phyloP scores from a whole-genome alignment of 2,329 filamentous ascomycete species.

The Cladophialophora carrionii region DNA sequence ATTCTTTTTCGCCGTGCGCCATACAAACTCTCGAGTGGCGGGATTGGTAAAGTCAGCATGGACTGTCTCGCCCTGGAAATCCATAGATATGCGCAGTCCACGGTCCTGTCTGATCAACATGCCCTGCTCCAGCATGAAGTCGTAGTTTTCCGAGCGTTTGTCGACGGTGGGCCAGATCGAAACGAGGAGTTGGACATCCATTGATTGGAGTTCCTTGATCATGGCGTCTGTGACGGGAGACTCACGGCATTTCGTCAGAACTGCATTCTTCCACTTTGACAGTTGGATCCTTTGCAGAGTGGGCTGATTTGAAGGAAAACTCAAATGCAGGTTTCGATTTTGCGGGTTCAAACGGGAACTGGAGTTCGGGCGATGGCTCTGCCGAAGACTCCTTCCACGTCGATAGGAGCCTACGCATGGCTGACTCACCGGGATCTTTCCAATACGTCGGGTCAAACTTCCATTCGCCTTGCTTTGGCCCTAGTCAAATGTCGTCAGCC shows the following conservation, averaged over 20 bases:
- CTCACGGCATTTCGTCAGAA: slow-evolving; percentile 23
- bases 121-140: slow-evolving; percentile 64
- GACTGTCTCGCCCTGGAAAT: slow-evolving; percentile 62
- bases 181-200: slow-evolving; percentile 69
- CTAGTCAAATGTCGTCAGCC: slow-evolving; percentile 6
- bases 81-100: slow-evolving; percentile 62
- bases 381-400: slow-evolving; percentile 29
- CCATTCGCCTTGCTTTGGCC: slow-evolving; percentile 69
- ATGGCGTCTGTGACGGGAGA: slow-evolving; percentile 56
- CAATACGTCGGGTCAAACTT: slow-evolving; percentile 66
- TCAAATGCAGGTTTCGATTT: slow-evolving; percentile 17
- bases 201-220: slow-evolving; percentile 61
- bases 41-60: slow-evolving; percentile 69
- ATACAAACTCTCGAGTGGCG: slow-evolving; percentile 61
- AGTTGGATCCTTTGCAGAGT: slow-evolving; percentile 13
- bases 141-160: slow-evolving; percentile 60
- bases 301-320: slow-evolving; percentile 11
- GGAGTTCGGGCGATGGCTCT: slow-evolving; percentile 16
- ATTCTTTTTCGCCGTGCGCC: slow-evolving; percentile 62
- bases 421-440: slow-evolving; percentile 61
- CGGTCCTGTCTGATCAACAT: slow-evolving; percentile 64
- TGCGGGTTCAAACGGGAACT: slow-evolving; percentile 8
- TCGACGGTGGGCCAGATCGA: slow-evolving; percentile 72
- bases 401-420: slow-evolving; percentile 27
- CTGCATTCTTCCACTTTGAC: slow-evolving; percentile 21